A percentile compares a stretch with the other conserved stretches of the same genome.
These are phyloP conservation scores for Aspergillus clavatus DNA, from an alignment of 2,329 filamentous ascomycete genomes.

Conservation along the genomic window DNA sequence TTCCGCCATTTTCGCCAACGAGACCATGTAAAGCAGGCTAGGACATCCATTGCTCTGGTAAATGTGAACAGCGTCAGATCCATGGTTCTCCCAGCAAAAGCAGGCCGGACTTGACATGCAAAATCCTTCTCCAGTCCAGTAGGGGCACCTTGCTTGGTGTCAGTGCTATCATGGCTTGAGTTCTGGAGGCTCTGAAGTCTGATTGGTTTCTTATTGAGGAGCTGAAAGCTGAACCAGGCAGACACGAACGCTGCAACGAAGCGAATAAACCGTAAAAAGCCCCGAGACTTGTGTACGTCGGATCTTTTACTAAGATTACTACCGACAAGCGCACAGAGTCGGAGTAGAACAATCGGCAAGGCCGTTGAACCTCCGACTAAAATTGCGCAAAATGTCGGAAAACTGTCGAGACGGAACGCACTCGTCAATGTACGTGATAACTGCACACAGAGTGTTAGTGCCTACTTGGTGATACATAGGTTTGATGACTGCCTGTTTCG, in stretches of 20 bases:
- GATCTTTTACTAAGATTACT: constrained; percentile 15
- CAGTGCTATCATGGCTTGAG: constrained; percentile 6
- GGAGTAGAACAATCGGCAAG: constrained; percentile 33
- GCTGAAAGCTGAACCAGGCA: constrained; percentile 46
- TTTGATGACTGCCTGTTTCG: background rate
- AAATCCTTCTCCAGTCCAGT: constrained; percentile 4
- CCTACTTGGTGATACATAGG: background rate
- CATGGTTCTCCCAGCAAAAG: constrained; percentile 66
- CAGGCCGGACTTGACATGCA: constrained; percentile 20
- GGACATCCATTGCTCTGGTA: constrained; percentile 66
- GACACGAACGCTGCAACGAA: constrained; percentile 46
- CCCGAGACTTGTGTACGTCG: constrained; percentile 14
- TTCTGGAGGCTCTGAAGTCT: constrained; percentile 11
- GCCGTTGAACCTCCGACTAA: constrained; percentile 50
- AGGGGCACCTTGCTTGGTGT: constrained; percentile 5
- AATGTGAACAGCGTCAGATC: constrained; percentile 77
- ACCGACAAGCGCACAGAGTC: constrained; percentile 22
- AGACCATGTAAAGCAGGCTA: constrained; percentile 63
- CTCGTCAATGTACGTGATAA: constrained; percentile 35
- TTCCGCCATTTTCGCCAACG: constrained; percentile 38
- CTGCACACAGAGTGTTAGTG: constrained; percentile 29
- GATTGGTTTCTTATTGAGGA: constrained; percentile 43
- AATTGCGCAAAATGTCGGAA: constrained; percentile 50
- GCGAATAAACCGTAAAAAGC: constrained; percentile 25
- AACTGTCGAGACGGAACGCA: constrained; percentile 43